Conservation (phyloP, 208 protist species). For the Phytomonas sp. region DNA sequence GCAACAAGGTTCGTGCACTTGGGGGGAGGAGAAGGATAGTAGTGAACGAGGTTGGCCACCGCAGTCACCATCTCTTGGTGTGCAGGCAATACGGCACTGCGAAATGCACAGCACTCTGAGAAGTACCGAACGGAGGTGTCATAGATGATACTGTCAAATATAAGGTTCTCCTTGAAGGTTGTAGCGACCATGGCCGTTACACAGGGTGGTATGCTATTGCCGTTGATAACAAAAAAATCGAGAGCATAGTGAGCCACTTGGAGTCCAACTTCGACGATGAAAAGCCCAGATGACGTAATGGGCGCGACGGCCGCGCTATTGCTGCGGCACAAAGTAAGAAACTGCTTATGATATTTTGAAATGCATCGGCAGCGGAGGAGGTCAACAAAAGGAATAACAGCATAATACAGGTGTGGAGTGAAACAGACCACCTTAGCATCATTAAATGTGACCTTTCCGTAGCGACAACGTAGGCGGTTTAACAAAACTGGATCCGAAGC, state of each 20-base stretch:
- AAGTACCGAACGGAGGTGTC: conserved; percentile 57
- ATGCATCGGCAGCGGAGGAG: conserved; percentile 26
- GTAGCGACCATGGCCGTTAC: conserved; percentile 46
- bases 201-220: conserved; percentile 33
- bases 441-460: conserved; percentile 60
- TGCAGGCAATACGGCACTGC: conserved; percentile 30
- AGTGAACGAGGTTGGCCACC: conserved; percentile 54
- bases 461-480: conserved; percentile 70
- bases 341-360: conserved; percentile 10
- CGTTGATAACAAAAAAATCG: conserved; percentile 78
- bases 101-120: conserved; percentile 17
- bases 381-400: conserved; percentile 46
- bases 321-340: conserved; percentile 8
- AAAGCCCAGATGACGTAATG: conserved; percentile 46
- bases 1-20: conserved; percentile 43
- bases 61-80: conserved; percentile 33
- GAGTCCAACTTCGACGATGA: conserved; percentile 80
- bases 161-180: conserved; percentile 62
- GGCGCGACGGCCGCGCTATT: conserved; percentile 16
- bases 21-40: conserved; percentile 64
- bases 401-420: conserved; percentile 62
- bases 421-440: conserved; percentile 34
- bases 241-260: conserved; percentile 84
- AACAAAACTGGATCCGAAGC: conserved; percentile 55
- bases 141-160: conserved; percentile 76